These are phyloP conservation scores for Haplographium delicatum DNA, from an alignment of 495 filamentous ascomycete species.

Conservation along the genomic window DNA sequence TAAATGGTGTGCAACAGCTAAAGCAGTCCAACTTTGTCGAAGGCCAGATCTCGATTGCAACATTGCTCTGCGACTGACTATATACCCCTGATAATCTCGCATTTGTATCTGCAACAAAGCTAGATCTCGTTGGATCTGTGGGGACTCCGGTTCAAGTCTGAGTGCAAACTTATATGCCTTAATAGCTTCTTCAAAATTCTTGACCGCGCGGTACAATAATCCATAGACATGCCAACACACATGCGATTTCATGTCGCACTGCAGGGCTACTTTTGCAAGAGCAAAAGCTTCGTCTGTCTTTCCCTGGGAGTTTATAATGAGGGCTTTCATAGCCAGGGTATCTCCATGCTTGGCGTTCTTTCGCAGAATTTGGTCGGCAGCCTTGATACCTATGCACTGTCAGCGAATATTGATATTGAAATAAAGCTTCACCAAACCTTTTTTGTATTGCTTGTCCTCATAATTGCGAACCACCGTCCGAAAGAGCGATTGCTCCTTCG, in stretches of 20 bases:
- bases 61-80: slow-evolving; percentile 80
- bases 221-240: slow-evolving; percentile 99
- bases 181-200: slow-evolving; percentile 98
- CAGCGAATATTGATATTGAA: not conserved
- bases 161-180: slow-evolving; percentile 97
- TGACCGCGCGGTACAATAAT: slow-evolving; percentile 83
- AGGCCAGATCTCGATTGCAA: slow-evolving; percentile 71
- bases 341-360: slow-evolving; percentile 96
- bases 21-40: slow-evolving; percentile 90
- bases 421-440: slow-evolving; percentile 45
- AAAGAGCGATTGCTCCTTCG: slow-evolving; percentile 92
- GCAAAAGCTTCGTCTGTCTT: slow-evolving; percentile 90
- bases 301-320: slow-evolving; percentile 88
- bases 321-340: slow-evolving; percentile 97
- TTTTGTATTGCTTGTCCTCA: slow-evolving; percentile 98
- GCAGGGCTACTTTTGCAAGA: slow-evolving; percentile 84
- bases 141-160: slow-evolving; percentile 84
- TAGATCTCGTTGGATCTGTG: slow-evolving; percentile 90
- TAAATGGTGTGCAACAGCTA: slow-evolving; percentile 90
- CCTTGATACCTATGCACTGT: slow-evolving; percentile 64
- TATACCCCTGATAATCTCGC: slow-evolving; percentile 90
- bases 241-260: slow-evolving; percentile 95
- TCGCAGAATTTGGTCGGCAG: slow-evolving; percentile 87
- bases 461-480: slow-evolving; percentile 90
- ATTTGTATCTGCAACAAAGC: slow-evolving; percentile 93